Evolutionary conservation across 169 alveolate species (phyloP), one percentile per base, ranked within the genome.

Genomic region (Plasmodium adleri): DNA sequence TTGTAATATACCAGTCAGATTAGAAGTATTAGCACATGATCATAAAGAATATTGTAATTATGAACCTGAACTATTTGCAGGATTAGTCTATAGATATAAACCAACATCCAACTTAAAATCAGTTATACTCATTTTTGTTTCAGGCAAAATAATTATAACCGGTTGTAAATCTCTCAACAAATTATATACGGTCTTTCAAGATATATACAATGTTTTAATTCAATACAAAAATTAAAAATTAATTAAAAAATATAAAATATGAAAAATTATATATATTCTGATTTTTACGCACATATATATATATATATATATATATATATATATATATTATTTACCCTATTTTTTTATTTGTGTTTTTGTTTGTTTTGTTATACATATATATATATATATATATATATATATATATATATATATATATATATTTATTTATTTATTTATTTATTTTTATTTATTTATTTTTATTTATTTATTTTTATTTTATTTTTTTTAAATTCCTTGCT

Each of bases 11-110:
- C 99, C 99, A 15, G 96, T 99, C 52, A 91, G 99, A 71, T 96
- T 99, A 68, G 99, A 98, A 80, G 98, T 98, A 66, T 94, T 99
- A 66, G 98, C 98, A 22, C 94, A 94, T 70, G 97, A 94, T 39
- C 99, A 98, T 91, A 95, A 94, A 73, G 97, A 95, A 22, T 96
- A 95, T 86, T 94, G 99, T 80, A 94, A 96, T 68, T 99, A 98
- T 91, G 99, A 98, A 76, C 99, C 99, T 9, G 99, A 99, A 92
- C 88, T 98, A 45, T 99, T 99, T 88, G 99, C 99, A 0, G 99
- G 96, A 0, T 50, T 94, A 72, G 96, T 94, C 3, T 94, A 90
- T 72, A 71, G 96, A 60, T 92, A 88, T 54, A 78, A 90, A 32
- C 88, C 93, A 39, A 75, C 92, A 54, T 92, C 92, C 17, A 72